Base-by-base conservation (phyloP, 2,329 filamentous ascomycete species). In the Thermothelomyces thermophilus region DNA sequence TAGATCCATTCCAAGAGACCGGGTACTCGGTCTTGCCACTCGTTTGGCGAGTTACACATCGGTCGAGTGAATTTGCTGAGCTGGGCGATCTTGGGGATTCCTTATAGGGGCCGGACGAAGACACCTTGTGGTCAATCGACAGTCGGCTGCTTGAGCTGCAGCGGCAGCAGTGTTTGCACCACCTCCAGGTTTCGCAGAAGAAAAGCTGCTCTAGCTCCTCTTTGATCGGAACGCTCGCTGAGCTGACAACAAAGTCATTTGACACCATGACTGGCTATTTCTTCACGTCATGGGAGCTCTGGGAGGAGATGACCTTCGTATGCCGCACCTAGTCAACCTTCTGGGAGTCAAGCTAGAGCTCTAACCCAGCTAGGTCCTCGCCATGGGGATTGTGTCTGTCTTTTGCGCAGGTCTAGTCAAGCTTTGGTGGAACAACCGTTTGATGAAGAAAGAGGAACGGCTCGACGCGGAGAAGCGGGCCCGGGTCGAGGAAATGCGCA, bases 281-380 rank as follows among this genome's bases (percentile, higher is more conserved):
- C 67, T 88, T 86, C 67, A 62, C 73, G 36, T 74, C 70, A 43
- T 95, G 89, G 90, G 72, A 78, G 59, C 71, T 93, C 61, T 95
- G 90, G 90, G 81, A 93, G 74, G 83, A 95, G 72, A 83, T 95
- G 82, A 87, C 83, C 46, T 88, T 95, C 71, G 90, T 95, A 72
- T 74, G 86, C 75, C 28, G 9, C 16, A 20, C 34, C 20, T 14
- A 26, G 9, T 17, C n/a, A n/a, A n/a, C 31, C 26, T 10, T 5
- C 17, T 6, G 8, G 13, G 31, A 9, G 20, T 19, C 35, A 33
- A 10, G 43, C 6, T 43, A 22, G 13, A 50, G 61, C 65, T 43
- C 44, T 14, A 11, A n/a, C 4, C 20, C 8, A 48, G 20, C 10
- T 56, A 94, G 88, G 77, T 89, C 26, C 76, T 95, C 42, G 87